These are phyloP conservation scores for Penicillium coffeae DNA, from an alignment of 495 filamentous ascomycete species.

Conservation along the genomic window DNA sequence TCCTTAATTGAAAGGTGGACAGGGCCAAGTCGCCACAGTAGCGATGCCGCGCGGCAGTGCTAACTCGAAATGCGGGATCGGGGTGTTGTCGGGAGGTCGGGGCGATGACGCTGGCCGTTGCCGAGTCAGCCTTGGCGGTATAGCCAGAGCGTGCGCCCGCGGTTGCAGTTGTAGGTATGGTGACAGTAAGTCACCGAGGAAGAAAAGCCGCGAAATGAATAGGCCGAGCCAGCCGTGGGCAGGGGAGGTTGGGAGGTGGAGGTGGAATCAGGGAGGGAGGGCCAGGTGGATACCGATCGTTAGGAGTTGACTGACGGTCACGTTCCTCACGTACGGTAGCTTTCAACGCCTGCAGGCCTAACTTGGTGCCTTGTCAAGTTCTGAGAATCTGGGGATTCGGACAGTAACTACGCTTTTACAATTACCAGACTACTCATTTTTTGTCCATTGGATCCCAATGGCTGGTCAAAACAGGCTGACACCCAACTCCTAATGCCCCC, in stretches of 20 bases:
- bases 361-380: too few species aligned
- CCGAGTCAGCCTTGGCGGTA: constrained; percentile 25
- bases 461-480: not conserved
- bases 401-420: too few species aligned
- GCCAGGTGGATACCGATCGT: constrained; percentile 27
- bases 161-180: not conserved
- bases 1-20: not conserved
- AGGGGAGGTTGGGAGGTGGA: constrained; percentile 7
- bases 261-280: constrained; percentile 24
- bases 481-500: constrained; percentile 7
- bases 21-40: constrained; percentile 13
- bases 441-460: not conserved
- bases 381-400: too few species aligned
- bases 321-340: constrained; percentile 32
- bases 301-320: constrained; percentile 26
- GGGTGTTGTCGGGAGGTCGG: constrained; percentile 14
- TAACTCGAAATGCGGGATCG: constrained; percentile 8
- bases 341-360: not conserved
- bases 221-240: constrained; percentile 1
- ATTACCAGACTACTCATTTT: not conserved
- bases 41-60: constrained; percentile 17
- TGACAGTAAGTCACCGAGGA: not conserved
- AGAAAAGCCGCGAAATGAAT: constrained; percentile 4
- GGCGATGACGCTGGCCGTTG: constrained; percentile 20
- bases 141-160: constrained; percentile 2